Evolutionary conservation across 2,329 filamentous ascomycete genomes (phyloP), one percentile per base, ranked within the genome.

Genomic region (Cryoendolithus antarcticus): DNA sequence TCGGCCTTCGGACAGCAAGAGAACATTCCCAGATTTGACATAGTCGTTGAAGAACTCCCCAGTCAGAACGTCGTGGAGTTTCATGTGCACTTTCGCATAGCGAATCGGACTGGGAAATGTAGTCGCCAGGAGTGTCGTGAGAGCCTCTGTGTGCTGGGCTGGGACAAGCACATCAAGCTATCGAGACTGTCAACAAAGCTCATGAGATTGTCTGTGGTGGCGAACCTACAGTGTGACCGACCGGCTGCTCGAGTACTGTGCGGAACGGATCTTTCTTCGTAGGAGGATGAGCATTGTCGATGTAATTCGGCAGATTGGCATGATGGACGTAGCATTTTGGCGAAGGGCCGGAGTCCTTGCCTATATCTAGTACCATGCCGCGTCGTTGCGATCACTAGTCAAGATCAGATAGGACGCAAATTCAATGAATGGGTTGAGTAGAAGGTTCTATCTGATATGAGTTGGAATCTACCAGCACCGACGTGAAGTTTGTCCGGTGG

Each of bases 1-100:
- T 27, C 72, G 72, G 9, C 86, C 86, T 58, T 88, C 75, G 0
- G 88, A 94, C 2, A 94, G 70, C 81, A 96, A 84, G 49, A 84
- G 60, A 35, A 93, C 66, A 54, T 86, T 79, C 4, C 83, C 82
- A 43, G 71, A 72, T 59, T 93, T 93, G 48, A 96, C 79, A 55
- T 93, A 88, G 32, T 77, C 69, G n/a, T 74, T 80, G 53, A 94
- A 86, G 52, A 95, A 93, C 0, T 78, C 73, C 1, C 75, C 74
- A 28, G 81, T 70, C 1, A 96, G 57, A 4, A 96, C 56, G 42
- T 85, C 77, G 6, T 70, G 71, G 7, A 94, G 68, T 3, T 75
- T 74, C 72, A 93, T 78, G 48, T 75, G 73, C 2, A 93, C 75
- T 43, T 75, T 72, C 27, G 74, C 73, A 66, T 84, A 93, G 34